phyloP scores from a whole-genome alignment of 208 protist genomes.

The Trypanosoma lewisi region DNA sequence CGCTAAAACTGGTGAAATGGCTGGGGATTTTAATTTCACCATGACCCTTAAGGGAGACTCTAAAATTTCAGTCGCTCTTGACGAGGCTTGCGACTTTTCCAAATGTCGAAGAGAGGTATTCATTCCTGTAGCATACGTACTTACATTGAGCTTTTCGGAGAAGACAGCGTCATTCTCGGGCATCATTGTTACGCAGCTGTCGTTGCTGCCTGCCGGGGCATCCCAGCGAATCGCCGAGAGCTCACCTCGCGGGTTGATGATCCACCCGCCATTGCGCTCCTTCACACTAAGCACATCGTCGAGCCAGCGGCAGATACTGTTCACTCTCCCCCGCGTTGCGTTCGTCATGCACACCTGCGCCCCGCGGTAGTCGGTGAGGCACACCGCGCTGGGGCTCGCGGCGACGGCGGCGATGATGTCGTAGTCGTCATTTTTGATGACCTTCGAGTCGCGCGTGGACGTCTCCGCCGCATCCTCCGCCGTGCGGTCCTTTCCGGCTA shows the following conservation, averaged over 20 bases:
- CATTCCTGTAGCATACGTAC: neutral
- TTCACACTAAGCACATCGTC: slow-evolving; percentile 48
- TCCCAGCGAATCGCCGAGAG: neutral
- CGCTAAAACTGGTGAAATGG: too few relatives aligned
- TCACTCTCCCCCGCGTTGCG: slow-evolving; percentile 45
- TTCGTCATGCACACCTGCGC: slow-evolving; percentile 43
- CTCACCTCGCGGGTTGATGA: slow-evolving; percentile 44
- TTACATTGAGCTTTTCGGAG: slow-evolving; percentile 2
- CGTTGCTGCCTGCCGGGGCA: neutral
- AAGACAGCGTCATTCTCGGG: neutral
- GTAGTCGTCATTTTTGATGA: neutral
- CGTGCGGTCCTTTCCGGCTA: neutral
- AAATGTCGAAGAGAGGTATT: neutral
- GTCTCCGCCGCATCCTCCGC: neutral
- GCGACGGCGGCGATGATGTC: slow-evolving; percentile 2
- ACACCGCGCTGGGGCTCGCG: neutral
- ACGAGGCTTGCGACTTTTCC: neutral
- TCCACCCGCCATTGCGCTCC: slow-evolving; percentile 41
- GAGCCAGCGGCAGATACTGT: slow-evolving; percentile 63
- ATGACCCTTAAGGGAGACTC: neutral
- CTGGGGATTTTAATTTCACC: too few relatives aligned
- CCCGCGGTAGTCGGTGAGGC: slow-evolving; percentile 50
- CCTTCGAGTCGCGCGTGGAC: neutral
- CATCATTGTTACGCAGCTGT: neutral
- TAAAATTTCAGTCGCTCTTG: neutral